Evolutionary conservation across 495 filamentous ascomycete species (phyloP), one percentile per base, ranked within the genome.

Genomic region (Chaetomium fimeti): DNA sequence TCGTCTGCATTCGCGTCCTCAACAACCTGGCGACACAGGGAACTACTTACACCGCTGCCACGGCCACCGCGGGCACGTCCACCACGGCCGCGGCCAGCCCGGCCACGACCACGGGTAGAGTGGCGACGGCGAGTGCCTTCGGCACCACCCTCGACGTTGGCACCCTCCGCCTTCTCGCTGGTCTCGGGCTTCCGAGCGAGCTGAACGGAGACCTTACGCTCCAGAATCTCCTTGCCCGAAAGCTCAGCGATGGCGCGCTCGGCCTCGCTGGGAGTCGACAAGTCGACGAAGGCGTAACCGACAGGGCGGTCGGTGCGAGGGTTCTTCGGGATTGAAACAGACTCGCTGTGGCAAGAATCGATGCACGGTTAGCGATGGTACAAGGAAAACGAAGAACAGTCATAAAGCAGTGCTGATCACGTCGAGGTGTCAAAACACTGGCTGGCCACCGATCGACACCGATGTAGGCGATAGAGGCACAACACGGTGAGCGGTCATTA

Each of bases 121-220:
- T 88, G 81, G 69, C 93, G 87, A 79, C 92, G 90, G 75, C 91
- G 89, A 67, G 87, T 86, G 68, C 87, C 84, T 68, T 92, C 91
- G 36, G 64, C 57, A 71, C 87, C 87, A 60, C 83, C 88, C 74
- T 85, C 87, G 72, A 83, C 88, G 67, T 76, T 79, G 69, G 86
- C 81, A 75, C 81, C 85, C 74, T 93, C 90, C 62, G 80, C 76
- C 85, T 89, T 92, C 74, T 89, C 87, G 71, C 87, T 84, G 52
- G 90, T 82, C 81, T 97, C 93, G 48, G 94, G 94, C 86, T 97
- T 97, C 78, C 93, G 93, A 70, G 94, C 94, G 66, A 96, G 88
- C 83, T 99, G 94, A 60, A 99, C 95, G 8, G 93, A 97, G 69
- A 99, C 94, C 87, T 97, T 97, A 75, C 94, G 92, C 76, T 96